Evolutionary conservation across 2,329 filamentous ascomycete species (phyloP).

Genomic region (Verticillium albo-atrum): DNA sequence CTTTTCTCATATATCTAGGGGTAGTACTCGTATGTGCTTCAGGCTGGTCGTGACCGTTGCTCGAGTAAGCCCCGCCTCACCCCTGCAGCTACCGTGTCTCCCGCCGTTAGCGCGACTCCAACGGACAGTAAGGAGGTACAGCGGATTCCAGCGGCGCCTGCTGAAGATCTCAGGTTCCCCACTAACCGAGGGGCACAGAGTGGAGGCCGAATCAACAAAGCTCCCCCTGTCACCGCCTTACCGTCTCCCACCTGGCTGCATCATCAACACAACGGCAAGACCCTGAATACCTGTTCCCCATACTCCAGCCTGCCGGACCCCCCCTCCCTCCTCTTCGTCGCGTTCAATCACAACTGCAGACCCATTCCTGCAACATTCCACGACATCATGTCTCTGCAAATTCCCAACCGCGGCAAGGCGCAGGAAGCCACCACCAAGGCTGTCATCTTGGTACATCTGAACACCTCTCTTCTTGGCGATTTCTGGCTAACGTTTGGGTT

Average conservation of each 20-base stretch:
- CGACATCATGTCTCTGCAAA: slow-evolving; percentile 49
- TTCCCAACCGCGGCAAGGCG: slow-evolving; percentile 48
- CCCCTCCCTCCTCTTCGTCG: neutral
- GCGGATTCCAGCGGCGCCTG: neutral
- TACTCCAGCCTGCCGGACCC: slow-evolving; percentile 1
- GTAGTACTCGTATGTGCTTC: too few species aligned
- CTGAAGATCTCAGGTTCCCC: neutral
- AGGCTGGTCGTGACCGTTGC: neutral
- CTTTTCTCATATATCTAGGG: too few species aligned
- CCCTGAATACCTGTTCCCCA: neutral
- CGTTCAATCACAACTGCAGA: neutral
- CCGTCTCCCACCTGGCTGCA: neutral
- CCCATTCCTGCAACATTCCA: neutral
- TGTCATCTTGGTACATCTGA: slow-evolving; percentile 73
- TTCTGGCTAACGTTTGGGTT: slow-evolving; percentile 12
- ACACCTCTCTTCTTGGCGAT: slow-evolving; percentile 7
- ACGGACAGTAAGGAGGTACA: neutral
- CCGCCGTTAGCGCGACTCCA: neutral
- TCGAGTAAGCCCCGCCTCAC: neutral
- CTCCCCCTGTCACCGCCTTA: neutral
- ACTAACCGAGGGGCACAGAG: neutral
- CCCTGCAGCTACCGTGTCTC: neutral
- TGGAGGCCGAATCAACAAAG: neutral
- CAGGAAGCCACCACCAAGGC: slow-evolving; percentile 73
- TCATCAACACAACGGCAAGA: neutral